Percentiles rank a stretch among this genome's conserved stretches.
phyloP scores from a whole-genome alignment of 2,329 filamentous ascomycete species.

The Aspergillus sp. region DNA sequence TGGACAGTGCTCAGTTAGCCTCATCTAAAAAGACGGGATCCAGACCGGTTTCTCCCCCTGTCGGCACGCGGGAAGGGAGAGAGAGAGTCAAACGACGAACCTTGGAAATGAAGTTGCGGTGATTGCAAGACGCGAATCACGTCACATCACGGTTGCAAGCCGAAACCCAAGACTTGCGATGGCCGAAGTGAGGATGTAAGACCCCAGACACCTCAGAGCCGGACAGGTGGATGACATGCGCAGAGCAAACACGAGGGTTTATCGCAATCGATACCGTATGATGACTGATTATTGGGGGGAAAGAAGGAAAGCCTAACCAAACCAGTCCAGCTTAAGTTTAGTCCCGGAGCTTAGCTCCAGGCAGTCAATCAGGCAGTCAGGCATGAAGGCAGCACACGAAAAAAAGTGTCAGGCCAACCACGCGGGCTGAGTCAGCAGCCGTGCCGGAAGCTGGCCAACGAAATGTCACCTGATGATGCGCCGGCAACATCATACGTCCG shows the following conservation, averaged over 20 bases:
- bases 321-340: neutral
- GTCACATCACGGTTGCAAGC: constrained; percentile 11
- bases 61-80: neutral
- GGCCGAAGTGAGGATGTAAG: neutral
- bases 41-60: constrained; percentile 2
- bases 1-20: constrained; percentile 13
- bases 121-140: neutral
- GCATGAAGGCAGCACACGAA: neutral
- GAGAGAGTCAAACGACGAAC: constrained; percentile 9
- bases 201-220: constrained; percentile 7
- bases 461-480: constrained; percentile 32
- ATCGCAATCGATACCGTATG: neutral
- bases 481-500: constrained; percentile 38
- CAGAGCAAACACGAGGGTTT: neutral
- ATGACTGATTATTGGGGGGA: neutral
- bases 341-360: neutral
- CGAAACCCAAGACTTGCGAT: constrained; percentile 1
- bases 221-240: neutral
- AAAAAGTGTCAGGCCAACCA: neutral
- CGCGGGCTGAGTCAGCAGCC: constrained; percentile 23
- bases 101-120: constrained; percentile 14
- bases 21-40: neutral
- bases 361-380: neutral
- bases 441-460: constrained; percentile 20
- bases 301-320: neutral